Conservation (phyloP, 2,329 filamentous ascomycete species). For the Botrytis squamosa region DNA sequence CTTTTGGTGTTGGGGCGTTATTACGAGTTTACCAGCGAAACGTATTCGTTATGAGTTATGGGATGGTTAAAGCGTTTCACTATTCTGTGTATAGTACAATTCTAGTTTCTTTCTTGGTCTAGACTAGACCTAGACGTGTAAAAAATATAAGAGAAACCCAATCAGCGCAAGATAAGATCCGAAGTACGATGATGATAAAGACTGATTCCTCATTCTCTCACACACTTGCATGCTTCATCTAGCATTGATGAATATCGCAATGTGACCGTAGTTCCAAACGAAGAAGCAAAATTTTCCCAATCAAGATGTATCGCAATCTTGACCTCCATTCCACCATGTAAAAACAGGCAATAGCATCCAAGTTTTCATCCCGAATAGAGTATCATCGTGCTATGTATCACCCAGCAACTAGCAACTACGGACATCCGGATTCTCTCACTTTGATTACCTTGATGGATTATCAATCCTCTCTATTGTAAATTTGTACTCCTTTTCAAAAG, state of each 20-base stretch:
- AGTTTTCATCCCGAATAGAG: not conserved
- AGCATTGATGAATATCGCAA: not conserved
- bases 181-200: not conserved
- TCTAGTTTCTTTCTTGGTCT: not conserved
- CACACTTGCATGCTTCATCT: not conserved
- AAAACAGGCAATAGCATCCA: not conserved
- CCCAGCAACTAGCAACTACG: not conserved
- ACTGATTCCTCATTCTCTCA: not conserved
- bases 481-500: not conserved
- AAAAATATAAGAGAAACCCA: not conserved
- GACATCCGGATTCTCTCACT: not conserved
- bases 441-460: not conserved
- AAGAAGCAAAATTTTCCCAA: not conserved
- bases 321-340: not conserved
- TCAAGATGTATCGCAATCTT: not conserved
- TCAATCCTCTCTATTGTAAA: not conserved
- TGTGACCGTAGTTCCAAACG: not conserved
- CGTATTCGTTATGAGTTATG: too few species aligned
- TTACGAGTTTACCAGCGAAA: not conserved
- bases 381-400: not conserved
- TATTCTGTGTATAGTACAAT: not conserved
- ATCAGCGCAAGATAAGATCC: not conserved
- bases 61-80: not conserved
- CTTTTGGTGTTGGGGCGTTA: not conserved
- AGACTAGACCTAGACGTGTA: not conserved